phyloP scores from a whole-genome alignment of 2,329 filamentous ascomycete species.

The Reticulascus tulasneorum region DNA sequence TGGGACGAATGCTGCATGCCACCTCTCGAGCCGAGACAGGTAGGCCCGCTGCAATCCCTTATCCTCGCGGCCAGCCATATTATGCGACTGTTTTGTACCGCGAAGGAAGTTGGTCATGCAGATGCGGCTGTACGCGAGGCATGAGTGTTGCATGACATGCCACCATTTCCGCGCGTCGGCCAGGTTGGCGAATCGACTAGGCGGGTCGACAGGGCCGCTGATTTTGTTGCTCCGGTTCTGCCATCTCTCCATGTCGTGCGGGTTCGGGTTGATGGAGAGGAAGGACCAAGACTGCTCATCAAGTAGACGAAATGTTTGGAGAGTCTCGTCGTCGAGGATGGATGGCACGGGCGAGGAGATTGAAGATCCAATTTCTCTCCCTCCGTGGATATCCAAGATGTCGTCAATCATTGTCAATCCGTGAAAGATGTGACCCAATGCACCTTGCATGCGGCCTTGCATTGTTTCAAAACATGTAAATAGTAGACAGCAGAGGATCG shows the following conservation, averaged over 20 bases:
- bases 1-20: conserved; percentile 33
- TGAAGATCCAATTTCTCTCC: no score
- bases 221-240: conserved; percentile 18
- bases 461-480: conserved; percentile 39
- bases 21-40: conserved; percentile 34
- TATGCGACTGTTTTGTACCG: no score
- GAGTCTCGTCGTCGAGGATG: no score
- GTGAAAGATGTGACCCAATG: conserved; percentile 34
- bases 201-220: conserved; percentile 29
- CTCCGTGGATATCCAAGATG: no score
- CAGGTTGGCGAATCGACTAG: conserved; percentile 22
- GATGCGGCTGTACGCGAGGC: conserved; percentile 25
- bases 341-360: no score
- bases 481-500: conserved; percentile 33
- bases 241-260: no score
- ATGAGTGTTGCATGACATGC: conserved; percentile 31
- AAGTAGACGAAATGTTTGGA: no score
- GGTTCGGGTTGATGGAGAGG: no score
- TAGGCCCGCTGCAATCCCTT: conserved; percentile 30
- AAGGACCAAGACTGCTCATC: no score
- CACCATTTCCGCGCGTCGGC: conserved; percentile 33
- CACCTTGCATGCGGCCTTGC: conserved; percentile 33
- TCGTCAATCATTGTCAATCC: conserved; percentile 19
- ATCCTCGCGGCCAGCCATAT: no score
- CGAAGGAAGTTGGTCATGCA: no score